Evolutionary conservation across 768 basidiomycete genomes (phyloP).

Genomic region (Hebeloma cylindrosporum): DNA sequence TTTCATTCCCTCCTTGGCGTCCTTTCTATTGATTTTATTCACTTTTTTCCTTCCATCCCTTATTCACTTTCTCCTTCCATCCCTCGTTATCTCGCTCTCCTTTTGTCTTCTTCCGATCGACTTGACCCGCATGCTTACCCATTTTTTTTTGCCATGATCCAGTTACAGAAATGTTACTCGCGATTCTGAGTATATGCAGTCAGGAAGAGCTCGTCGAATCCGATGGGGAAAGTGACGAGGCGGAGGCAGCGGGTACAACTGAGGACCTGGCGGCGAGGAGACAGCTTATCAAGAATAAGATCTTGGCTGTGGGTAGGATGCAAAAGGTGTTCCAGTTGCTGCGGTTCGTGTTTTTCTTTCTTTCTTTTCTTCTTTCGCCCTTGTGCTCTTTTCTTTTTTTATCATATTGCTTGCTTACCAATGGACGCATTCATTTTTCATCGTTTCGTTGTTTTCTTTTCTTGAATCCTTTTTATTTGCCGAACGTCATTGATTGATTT

Average conservation of each 20-base stretch:
- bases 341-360: slow-evolving; percentile 54
- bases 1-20: no score
- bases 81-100: no score
- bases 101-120: no score
- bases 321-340: slow-evolving; percentile 93
- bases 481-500: neutral
- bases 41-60: no score
- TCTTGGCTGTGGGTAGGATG: slow-evolving; percentile 96
- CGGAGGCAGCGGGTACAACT: slow-evolving; percentile 31
- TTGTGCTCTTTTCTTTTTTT: no score
- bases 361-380: slow-evolving; percentile 6
- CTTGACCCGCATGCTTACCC: no score
- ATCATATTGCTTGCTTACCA: no score
- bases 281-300: slow-evolving; percentile 96
- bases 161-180: slow-evolving; percentile 98
- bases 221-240: slow-evolving; percentile 41
- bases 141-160: neutral
- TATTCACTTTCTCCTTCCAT: no score
- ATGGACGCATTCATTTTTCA: no score
- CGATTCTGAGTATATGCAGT: slow-evolving; percentile 90
- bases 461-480: neutral
- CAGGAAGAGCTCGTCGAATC: slow-evolving; percentile 83
- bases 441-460: no score
- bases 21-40: no score
- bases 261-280: slow-evolving; percentile 70